Conservation (phyloP, 2,329 filamentous ascomycete genomes). For the Tolypocladium cylindrosporum region DNA sequence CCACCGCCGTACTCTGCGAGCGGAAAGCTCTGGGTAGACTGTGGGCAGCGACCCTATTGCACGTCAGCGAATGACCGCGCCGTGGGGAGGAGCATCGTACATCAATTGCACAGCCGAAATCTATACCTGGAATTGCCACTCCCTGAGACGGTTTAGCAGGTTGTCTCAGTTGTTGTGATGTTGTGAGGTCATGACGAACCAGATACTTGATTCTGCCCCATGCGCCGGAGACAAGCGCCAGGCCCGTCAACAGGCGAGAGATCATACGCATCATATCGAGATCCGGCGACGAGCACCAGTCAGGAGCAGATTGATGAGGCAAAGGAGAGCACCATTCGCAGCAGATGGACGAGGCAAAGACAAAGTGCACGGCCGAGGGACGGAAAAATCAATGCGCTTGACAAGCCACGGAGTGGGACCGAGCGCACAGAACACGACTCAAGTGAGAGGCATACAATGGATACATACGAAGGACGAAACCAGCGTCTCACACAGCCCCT, state of each 20-base stretch:
- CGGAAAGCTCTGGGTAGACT: constrained; percentile 23
- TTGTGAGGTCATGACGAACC: background rate
- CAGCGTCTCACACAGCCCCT: background rate
- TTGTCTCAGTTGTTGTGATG: background rate
- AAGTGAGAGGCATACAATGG: background rate
- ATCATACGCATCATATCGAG: background rate
- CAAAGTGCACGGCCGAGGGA: background rate
- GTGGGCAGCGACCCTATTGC: constrained; percentile 27
- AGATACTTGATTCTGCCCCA: background rate
- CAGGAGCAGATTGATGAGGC: background rate
- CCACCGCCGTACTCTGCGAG: constrained; percentile 19
- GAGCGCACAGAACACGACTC: background rate
- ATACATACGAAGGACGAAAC: too few species aligned
- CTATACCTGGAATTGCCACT: constrained; percentile 35
- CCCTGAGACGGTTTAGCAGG: constrained; percentile 14
- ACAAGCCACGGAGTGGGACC: background rate
- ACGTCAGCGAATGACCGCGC: background rate
- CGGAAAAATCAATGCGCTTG: background rate
- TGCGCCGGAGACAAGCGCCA: background rate
- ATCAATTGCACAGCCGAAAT: constrained; percentile 37
- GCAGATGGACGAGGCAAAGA: too few species aligned
- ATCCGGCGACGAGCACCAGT: background rate
- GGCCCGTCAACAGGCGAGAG: background rate
- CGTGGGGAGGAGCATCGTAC: constrained; percentile 14
- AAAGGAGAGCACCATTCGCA: too few species aligned